A percentile compares a stretch with the other conserved stretches of the same genome.
These are phyloP conservation scores for Malassezia equina DNA, from an alignment of 1,284 basidiomycete species.

Conservation along the genomic window DNA sequence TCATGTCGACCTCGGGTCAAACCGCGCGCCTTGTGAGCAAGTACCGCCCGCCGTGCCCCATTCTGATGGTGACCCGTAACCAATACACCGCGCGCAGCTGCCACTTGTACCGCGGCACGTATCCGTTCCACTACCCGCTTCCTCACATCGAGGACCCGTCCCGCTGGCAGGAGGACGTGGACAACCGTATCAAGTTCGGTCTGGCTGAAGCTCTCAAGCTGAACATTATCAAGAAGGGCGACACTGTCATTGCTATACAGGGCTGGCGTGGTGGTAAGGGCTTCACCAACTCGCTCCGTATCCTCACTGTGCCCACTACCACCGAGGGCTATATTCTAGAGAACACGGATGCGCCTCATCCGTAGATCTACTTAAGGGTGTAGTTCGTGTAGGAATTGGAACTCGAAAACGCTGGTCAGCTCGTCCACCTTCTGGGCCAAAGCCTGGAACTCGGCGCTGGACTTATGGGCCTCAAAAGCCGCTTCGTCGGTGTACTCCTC, in stretches of 20 bases:
- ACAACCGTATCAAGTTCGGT: conserved; percentile 59
- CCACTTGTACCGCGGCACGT: conserved; percentile 91
- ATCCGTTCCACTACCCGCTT: conserved; percentile 93
- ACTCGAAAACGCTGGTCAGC: conserved; percentile 5
- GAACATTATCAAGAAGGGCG: conserved; percentile 78
- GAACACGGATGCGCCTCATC: conserved; percentile 21
- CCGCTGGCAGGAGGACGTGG: conserved; percentile 95
- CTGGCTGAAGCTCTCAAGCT: conserved; percentile 75
- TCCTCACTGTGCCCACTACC: conserved; percentile 36
- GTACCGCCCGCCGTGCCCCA: conserved; percentile 86
- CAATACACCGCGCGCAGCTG: conserved; percentile 90
- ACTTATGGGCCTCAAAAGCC: conserved; percentile 9
- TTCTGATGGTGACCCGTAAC: conserved; percentile 78
- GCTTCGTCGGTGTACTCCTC: conserved; percentile 15
- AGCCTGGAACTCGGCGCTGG: conserved; percentile 8
- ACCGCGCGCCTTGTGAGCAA: conserved; percentile 94
- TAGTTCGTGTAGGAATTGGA: conserved; percentile 9
- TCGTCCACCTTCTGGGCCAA: background rate
- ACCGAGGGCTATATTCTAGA: conserved; percentile 42
- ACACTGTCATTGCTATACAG: conserved; percentile 86
- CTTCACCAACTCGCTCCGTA: conserved; percentile 56
- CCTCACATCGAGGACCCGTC: conserved; percentile 68
- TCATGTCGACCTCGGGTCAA: conserved; percentile 83
- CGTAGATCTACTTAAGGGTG: background rate
- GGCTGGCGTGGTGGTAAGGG: conserved; percentile 97